These are phyloP conservation scores for Coemansia guatemalensis DNA, from an alignment of 192 early-diverging fungal genomes.

Conservation along the genomic window DNA sequence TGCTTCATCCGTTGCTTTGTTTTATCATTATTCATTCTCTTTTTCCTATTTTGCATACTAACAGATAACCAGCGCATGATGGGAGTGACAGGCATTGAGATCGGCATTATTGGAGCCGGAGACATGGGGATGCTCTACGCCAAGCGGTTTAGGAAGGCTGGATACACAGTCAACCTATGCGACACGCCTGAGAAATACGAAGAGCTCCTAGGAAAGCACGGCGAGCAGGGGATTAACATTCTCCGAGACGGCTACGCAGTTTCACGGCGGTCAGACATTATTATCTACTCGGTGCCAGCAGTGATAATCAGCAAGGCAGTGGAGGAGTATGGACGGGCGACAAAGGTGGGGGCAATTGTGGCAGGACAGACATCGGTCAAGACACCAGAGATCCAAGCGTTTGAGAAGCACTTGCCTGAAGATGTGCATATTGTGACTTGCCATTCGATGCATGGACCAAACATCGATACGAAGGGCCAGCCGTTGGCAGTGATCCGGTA, in stretches of 20 bases:
- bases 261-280: constrained; percentile 79
- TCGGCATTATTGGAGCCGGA: constrained; percentile 94
- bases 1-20: neutral
- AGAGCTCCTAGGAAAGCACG: constrained; percentile 60
- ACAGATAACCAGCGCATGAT: neutral
- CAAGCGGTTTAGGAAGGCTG: constrained; percentile 62
- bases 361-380: constrained; percentile 97
- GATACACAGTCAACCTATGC: constrained; percentile 83
- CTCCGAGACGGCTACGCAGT: constrained; percentile 82
- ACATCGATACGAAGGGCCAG: constrained; percentile 77
- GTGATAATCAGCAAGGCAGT: constrained; percentile 82
- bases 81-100: constrained; percentile 48
- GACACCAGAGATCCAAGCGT: constrained; percentile 88
- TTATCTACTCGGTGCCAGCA: constrained; percentile 95
- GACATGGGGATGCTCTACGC: constrained; percentile 96
- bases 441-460: constrained; percentile 96
- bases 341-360: constrained; percentile 85
- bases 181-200: constrained; percentile 80
- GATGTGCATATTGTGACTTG: constrained; percentile 96
- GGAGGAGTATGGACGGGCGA: constrained; percentile 82
- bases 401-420: constrained; percentile 78
- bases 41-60: neutral
- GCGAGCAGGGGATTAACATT: constrained; percentile 55
- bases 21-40: neutral
- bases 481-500: constrained; percentile 84